Evolutionary conservation across 164 flowering plant genomes (phyloP), one percentile per base, ranked within the genome.

Genomic region (Nelumbo lutea): DNA sequence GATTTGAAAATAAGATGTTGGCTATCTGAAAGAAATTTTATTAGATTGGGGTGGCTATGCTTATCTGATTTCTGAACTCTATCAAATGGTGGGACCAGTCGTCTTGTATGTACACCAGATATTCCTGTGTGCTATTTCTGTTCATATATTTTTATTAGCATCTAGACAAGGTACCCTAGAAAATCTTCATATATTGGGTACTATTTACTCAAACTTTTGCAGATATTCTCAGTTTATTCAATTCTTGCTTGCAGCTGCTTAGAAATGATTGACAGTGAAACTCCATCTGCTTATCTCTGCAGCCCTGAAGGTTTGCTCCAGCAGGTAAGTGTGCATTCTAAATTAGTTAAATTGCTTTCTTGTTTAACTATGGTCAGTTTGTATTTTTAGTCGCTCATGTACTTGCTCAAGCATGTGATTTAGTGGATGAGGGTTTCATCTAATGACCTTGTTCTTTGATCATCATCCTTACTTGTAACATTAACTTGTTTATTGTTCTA

Each of bases 271-370:
- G 90, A 84, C 75, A 73, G 65, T 52, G 86, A 86, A 63, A 80
- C 71, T 10, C 83, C 83, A 27, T 43, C 78, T 48, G 68, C 72
- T 59, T 83, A 77, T 78, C 66, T 41, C 44, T 86, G 87, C 83
- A 79, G 86, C 69, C 87, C 86, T 55, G 87, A 86, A 77, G 82
- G 86, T 53, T 80, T 86, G 62, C 84, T 84, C 48, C 72, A 73
- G 56, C 89, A 84, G 83, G 89, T 84, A 67, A 51, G 60, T 14
- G 13, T 57, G 27, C 43, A 9, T 39, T 44, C 27, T 43, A 10
- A 52, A 42, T 62, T 15, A 39, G 11, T 38, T 45, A 68, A 44
- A 59, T 42, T 67, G 40, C 67, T 59, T 70, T 51, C 47, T 9
- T 11, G 44, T 11, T 62, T 70, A 39, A 9, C 14, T 67, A 13